These are phyloP conservation scores for Rosa persica DNA, from an alignment of 306 rosid genomes.

Conservation along the genomic window DNA sequence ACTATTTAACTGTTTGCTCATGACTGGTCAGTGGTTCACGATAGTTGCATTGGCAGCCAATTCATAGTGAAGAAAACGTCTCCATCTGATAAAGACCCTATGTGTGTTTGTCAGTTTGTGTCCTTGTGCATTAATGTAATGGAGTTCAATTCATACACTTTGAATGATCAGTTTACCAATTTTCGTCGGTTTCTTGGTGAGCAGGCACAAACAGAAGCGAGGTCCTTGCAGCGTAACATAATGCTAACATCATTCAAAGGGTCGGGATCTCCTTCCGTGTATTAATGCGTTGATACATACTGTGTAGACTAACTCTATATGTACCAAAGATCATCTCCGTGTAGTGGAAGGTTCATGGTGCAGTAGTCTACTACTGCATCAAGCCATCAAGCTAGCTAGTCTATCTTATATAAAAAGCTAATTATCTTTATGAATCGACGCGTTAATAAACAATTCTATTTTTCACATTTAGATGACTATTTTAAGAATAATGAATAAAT, in stretches of 20 bases:
- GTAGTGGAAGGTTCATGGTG: too few species aligned
- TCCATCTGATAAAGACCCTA: constrained; percentile 15
- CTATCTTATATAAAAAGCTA: not conserved
- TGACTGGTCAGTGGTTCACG: constrained; percentile 37
- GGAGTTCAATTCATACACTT: not conserved
- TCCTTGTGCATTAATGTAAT: not conserved
- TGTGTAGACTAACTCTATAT: not conserved
- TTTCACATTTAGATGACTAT: too few species aligned
- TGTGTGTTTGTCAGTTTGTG: not conserved
- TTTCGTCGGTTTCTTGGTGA: not conserved
- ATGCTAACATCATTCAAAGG: not conserved
- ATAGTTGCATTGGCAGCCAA: constrained; percentile 30
- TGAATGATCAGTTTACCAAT: not conserved
- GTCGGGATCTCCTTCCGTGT: not conserved
- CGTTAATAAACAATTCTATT: not conserved
- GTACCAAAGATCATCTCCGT: too few species aligned
- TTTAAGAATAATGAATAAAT: too few species aligned
- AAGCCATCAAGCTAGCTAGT: too few species aligned
- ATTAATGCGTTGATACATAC: not conserved
- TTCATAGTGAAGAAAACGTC: constrained; percentile 26
- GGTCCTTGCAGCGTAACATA: not conserved
- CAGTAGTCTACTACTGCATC: too few species aligned
- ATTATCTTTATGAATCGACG: not conserved
- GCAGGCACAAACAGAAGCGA: not conserved
- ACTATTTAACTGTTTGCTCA: constrained; percentile 20